Percentiles rank a stretch among this genome's conserved stretches.
Evolutionary conservation across 306 rosid species (phyloP).

Genomic region (Psophocarpus tetragonolobus): DNA sequence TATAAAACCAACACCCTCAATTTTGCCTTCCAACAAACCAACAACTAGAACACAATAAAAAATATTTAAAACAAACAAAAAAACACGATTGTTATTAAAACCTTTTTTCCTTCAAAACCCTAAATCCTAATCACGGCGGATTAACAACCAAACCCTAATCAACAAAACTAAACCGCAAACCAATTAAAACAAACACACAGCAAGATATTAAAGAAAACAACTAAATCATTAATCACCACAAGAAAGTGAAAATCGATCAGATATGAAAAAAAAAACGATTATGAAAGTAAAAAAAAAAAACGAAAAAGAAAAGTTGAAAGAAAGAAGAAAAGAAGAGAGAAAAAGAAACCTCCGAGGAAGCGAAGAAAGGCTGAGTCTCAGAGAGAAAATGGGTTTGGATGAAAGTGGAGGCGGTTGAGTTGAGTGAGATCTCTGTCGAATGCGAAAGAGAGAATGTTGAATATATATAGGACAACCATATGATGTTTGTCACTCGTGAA

Average conservation of each 20-base stretch:
- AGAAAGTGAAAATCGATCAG: background rate
- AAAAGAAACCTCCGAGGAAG: conserved; percentile 3
- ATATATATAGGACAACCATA: conserved; percentile 7
- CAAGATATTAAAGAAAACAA: background rate
- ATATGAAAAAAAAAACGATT: background rate
- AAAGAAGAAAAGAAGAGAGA: background rate
- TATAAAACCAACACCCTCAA: background rate
- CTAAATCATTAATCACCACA: background rate
- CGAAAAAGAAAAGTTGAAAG: background rate
- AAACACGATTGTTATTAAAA: background rate
- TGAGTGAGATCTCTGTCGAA: conserved; percentile 21
- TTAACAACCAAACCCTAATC: conserved; percentile 20
- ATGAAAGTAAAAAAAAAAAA: background rate
- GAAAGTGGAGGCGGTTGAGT: conserved; percentile 12
- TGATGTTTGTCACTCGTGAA: background rate
- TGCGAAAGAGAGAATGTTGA: background rate
- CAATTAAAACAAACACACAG: background rate
- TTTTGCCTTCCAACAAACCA: background rate
- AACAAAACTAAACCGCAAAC: background rate
- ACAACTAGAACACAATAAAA: background rate
- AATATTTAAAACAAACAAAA: background rate
- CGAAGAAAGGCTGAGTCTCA: background rate
- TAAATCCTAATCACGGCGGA: conserved; percentile 3
- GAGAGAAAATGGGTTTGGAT: too few species aligned
- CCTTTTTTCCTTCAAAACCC: background rate